These are phyloP conservation scores for Daldinia eschscholtzii DNA, from an alignment of 2,329 filamentous ascomycete species.

Conservation along the genomic window DNA sequence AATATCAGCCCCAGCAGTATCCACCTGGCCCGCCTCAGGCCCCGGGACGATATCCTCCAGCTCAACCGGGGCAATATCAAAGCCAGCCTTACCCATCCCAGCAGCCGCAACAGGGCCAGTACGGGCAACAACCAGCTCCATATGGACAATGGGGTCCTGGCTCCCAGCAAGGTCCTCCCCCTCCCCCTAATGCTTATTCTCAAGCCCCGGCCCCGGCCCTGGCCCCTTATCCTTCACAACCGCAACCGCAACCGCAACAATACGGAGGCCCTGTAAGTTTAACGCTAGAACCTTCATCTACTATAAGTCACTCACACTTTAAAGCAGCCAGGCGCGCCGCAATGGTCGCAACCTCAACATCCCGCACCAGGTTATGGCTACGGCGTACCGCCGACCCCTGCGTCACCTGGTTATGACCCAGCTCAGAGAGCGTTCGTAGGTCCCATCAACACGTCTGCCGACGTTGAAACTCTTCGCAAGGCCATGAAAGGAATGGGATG, in stretches of 20 bases:
- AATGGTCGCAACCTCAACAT: slow-evolving; percentile 26
- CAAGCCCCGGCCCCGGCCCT: slow-evolving; percentile 15
- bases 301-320: slow-evolving; percentile 1
- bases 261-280: slow-evolving; percentile 27
- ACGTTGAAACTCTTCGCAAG: slow-evolving; percentile 51
- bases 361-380: slow-evolving; percentile 25
- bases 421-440: slow-evolving; percentile 27
- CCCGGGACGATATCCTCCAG: slow-evolving; percentile 17
- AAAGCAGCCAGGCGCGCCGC: slow-evolving; percentile 11
- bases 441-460: slow-evolving; percentile 50
- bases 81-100: slow-evolving; percentile 29
- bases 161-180: slow-evolving; percentile 7
- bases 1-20: slow-evolving; percentile 28
- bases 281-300: neutral
- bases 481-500: slow-evolving; percentile 56
- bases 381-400: slow-evolving; percentile 32
- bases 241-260: slow-evolving; percentile 30
- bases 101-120: slow-evolving; percentile 29
- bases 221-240: slow-evolving; percentile 8
- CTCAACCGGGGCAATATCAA: slow-evolving; percentile 22
- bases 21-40: slow-evolving; percentile 17
- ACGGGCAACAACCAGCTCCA: slow-evolving; percentile 20
- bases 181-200: slow-evolving; percentile 13
- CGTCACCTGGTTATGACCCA: slow-evolving; percentile 34
- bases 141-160: slow-evolving; percentile 30